Evolutionary conservation across 2,329 filamentous ascomycete species (phyloP), one percentile per base, ranked within the genome.

Genomic region (Xylaria digitata): DNA sequence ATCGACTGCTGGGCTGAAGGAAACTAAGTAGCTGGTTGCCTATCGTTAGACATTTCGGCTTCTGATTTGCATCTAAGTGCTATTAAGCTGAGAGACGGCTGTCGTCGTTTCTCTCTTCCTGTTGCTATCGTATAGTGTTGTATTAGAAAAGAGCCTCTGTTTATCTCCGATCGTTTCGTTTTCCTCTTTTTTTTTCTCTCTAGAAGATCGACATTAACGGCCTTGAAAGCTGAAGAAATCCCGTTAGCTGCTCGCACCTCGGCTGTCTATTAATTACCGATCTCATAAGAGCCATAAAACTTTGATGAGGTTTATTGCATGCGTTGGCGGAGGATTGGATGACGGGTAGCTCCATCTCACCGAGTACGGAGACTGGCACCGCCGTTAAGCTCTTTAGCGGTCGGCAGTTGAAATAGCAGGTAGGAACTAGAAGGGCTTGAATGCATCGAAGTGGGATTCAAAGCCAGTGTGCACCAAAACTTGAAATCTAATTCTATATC

Each of bases 391-490:
- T 57, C 49, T 43, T 50, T 53, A 43, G 45, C 4, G 19, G 52
- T 52, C 67, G 67, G 67, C 65, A 70, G 61, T 67, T 67, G 57
- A 46, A 55, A 49, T 50, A 42, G 34, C 11, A 53, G 34, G 37
- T 17, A 54, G 34, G 32, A 46, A n/a, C 32, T 50, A 15, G 62
- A 42, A 9, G 30, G 5, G 19, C 43, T 55, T 32, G 17, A 56
- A 17, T 52, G 32, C 56, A 52, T 65, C 48, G 21, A 37, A 48
- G 34, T 19, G 52, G 19, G 37, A 43, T 62, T 56, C 40, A 42
- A 50, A 37, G 26, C 19, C 23, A 26, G 52, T 52, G n/a, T 40
- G 52, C 45, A 32, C 52, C 46, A 13, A 34, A 56, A 50, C 64
- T 43, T 56, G 34, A 45, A 45, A 26, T 56, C 40, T 6, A 19